These are phyloP conservation scores for Aspergillus pseudoterreus DNA, from an alignment of 2,329 filamentous ascomycete species.

Conservation along the genomic window DNA sequence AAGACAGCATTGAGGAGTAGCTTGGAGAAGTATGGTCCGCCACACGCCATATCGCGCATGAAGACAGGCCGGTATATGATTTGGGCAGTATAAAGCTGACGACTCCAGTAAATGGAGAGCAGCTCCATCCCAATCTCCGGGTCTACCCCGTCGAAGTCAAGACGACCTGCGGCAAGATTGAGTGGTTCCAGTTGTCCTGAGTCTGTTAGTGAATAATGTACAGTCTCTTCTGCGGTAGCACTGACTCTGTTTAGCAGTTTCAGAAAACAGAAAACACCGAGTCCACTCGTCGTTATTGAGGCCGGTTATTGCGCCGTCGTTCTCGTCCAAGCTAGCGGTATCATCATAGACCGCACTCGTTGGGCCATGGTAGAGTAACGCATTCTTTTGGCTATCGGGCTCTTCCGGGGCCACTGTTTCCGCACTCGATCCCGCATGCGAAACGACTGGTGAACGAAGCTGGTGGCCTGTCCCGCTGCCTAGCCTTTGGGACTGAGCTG, in stretches of 20 bases:
- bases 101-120: constrained; percentile 51
- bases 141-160: constrained; percentile 56
- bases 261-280: too few relatives aligned
- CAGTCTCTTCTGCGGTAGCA: constrained; percentile 48
- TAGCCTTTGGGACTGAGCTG: too few relatives aligned
- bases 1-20: constrained; percentile 52
- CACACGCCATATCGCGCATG: constrained; percentile 46
- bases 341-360: not conserved
- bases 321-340: constrained; percentile 2
- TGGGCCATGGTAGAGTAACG: not conserved
- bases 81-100: constrained; percentile 49
- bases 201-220: constrained; percentile 38
- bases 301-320: not conserved
- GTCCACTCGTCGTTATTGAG: not conserved
- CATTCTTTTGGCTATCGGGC: too few relatives aligned
- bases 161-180: constrained; percentile 43
- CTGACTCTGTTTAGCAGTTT: constrained; percentile 25
- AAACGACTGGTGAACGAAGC: too few relatives aligned
- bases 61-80: constrained; percentile 53
- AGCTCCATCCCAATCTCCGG: constrained; percentile 52
- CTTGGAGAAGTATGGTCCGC: constrained; percentile 51
- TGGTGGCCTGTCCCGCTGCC: too few relatives aligned
- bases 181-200: constrained; percentile 47
- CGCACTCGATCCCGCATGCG: constrained; percentile 14
- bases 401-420: constrained; percentile 18